Percentiles rank a stretch among this genome's conserved stretches.
Conservation (phyloP, 2,329 filamentous ascomycete species). For the Monosporascus ibericus region DNA sequence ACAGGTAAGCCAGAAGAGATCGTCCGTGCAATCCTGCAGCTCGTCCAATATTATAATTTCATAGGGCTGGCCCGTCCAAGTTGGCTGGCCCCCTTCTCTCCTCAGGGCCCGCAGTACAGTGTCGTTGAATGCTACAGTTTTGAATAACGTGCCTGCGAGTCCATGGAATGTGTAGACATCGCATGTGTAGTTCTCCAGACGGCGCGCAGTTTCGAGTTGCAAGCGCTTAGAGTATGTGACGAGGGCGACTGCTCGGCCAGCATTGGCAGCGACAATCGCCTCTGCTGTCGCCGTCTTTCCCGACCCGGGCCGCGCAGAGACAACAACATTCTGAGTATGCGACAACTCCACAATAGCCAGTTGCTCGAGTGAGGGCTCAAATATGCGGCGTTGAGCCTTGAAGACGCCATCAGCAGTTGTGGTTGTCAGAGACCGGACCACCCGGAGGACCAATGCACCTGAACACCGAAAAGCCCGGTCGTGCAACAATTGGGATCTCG, state of each 20-base stretch:
- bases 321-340: slow-evolving; percentile 21
- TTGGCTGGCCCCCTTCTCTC: slow-evolving; percentile 7
- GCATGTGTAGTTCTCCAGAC: slow-evolving; percentile 14
- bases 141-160: slow-evolving; percentile 17
- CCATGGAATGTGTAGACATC: slow-evolving; percentile 22
- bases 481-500: too few relatives aligned
- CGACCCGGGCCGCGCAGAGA: slow-evolving; percentile 26
- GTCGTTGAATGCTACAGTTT: slow-evolving; percentile 11
- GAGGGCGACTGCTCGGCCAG: slow-evolving; percentile 12
- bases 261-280: slow-evolving; percentile 20
- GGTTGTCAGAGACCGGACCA: too few relatives aligned
- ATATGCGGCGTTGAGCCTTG: not conserved
- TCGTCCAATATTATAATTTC: slow-evolving; percentile 28
- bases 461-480: too few relatives aligned
- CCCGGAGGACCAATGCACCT: too few relatives aligned
- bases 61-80: slow-evolving; percentile 17
- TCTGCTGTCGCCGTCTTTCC: slow-evolving; percentile 27
- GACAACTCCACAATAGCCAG: slow-evolving; percentile 15
- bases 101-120: slow-evolving; percentile 7
- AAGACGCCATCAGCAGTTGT: too few relatives aligned
- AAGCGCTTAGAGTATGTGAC: slow-evolving; percentile 24
- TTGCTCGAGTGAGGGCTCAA: slow-evolving; percentile 20
- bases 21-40: slow-evolving; percentile 25
- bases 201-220: slow-evolving; percentile 16
- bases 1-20: slow-evolving; percentile 19